A percentile compares a stretch with the other conserved stretches of the same genome.
phyloP scores from a whole-genome alignment of 768 basidiomycete genomes.

The Plicaturopsis crispa region DNA sequence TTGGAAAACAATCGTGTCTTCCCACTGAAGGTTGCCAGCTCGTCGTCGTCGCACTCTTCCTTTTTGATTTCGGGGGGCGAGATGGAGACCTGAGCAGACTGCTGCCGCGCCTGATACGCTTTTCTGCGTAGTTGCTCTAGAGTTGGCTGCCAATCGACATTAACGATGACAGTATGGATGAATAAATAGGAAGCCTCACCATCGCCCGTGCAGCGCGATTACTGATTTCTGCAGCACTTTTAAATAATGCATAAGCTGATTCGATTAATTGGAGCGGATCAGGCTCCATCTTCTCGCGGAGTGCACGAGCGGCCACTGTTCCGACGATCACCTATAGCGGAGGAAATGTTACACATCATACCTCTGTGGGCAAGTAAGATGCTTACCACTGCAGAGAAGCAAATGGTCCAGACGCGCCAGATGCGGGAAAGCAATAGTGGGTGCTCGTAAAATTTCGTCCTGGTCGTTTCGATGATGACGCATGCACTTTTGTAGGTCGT shows the following conservation, averaged over 20 bases:
- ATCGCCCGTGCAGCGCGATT: conserved; percentile 42
- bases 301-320: conserved; percentile 41
- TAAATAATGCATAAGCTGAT: conserved; percentile 36
- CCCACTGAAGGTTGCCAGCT: background rate
- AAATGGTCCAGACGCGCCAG: conserved; percentile 53
- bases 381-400: conserved; percentile 48
- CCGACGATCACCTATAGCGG: conserved; percentile 46
- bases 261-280: conserved; percentile 40
- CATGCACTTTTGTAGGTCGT: conserved; percentile 46
- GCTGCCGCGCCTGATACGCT: too few species aligned
- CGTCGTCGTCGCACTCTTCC: too few species aligned
- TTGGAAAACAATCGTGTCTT: background rate
- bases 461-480: conserved; percentile 32
- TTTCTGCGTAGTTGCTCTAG: too few species aligned
- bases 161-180: background rate
- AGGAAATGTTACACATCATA: too few species aligned
- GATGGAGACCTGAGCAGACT: too few species aligned
- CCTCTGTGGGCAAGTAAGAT: too few species aligned
- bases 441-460: conserved; percentile 31
- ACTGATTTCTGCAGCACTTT: conserved; percentile 33
- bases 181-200: conserved; percentile 21
- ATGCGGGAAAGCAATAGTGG: conserved; percentile 41
- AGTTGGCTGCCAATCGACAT: too few species aligned
- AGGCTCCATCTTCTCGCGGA: conserved; percentile 35
- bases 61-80: too few species aligned